Conservation (phyloP, 768 basidiomycete genomes). For the Cantharellus anzutake region DNA sequence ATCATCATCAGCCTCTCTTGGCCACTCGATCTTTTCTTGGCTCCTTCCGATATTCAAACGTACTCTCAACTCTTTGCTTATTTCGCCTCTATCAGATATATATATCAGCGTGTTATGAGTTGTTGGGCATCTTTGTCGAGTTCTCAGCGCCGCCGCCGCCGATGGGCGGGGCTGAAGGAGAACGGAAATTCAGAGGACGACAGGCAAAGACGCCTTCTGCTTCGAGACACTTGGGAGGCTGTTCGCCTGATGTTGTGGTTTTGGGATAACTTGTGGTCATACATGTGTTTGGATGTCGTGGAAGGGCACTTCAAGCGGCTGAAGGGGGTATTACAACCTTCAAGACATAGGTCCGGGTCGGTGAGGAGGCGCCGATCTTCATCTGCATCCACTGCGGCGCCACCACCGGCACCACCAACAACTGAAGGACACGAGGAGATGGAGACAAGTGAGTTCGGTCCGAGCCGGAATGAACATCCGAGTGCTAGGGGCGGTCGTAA, state of each 20-base stretch:
- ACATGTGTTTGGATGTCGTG: conserved; percentile 80
- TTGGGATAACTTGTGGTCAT: conserved; percentile 60
- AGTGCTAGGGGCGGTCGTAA: neutral
- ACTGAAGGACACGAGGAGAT: neutral
- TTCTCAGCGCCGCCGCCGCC: conserved; percentile 60
- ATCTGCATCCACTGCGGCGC: neutral
- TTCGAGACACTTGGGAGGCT: conserved; percentile 72
- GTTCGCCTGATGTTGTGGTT: conserved; percentile 87
- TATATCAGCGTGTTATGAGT: conserved; percentile 56
- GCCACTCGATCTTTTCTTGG: conserved; percentile 82
- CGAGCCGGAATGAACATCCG: neutral
- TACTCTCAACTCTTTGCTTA: conserved; percentile 70
- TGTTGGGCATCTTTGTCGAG: conserved; percentile 80
- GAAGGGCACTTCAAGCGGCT: conserved; percentile 65
- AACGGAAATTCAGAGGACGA: conserved; percentile 58
- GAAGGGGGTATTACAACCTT: conserved; percentile 31
- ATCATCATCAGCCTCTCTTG: too few relatives aligned
- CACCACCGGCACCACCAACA: neutral
- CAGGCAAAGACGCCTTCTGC: conserved; percentile 38
- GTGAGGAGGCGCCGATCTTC: neutral
- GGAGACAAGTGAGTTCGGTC: neutral
- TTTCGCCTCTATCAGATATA: conserved; percentile 66
- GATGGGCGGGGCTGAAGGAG: conserved; percentile 76
- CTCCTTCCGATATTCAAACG: conserved; percentile 47
- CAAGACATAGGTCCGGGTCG: neutral